Evolutionary conservation across 2,329 filamentous ascomycete species (phyloP), one percentile per base, ranked within the genome.

Genomic region (Biscogniauxia sp.): DNA sequence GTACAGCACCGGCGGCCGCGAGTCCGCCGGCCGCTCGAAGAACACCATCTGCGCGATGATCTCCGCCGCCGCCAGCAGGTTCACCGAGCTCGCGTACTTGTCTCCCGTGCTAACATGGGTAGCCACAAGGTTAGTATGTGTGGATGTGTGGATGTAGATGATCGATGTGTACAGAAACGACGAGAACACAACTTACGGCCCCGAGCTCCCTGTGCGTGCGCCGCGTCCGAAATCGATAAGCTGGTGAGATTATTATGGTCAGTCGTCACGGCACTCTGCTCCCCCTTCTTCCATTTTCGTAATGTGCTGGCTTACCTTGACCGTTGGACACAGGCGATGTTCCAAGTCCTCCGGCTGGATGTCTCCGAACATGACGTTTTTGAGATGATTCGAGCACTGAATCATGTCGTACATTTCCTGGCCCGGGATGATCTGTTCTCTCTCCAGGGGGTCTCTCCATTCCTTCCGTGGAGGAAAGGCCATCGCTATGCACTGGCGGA

Each of bases 401-500:
- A 37, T 59, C 37, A 63, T 37, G n/a, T 32, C 26, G 13, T 9
- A 58, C 13, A 17, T 41, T 51, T 37, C 15, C 15, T 17, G 5
- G 19, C 55, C 23, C 2, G 23, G 23, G 2, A 37, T 25, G 7
- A 62, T n/a, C 19, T 1, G 20, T 23, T 59, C 57, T 55, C 57
- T 20, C 6, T 19, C 19, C 2, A 20, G 8, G 4, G 61, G 54
- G 45, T 51, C 37, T 49, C 20, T 19, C 41, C 15, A 37, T 26
- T 49, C n/a, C 11, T 20, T 1, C 41, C 49, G 0, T 59, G 55
- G 57, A 3, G 60, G 60, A 19, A 53, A 64, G 20, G 58, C 60
- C 58, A 64, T 64, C n/a, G 60, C 60, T 1, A 61, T 41, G 52
- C 62, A 64, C 37, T 62, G 60, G 7, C 62, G 62, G 20, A 64